Evolutionary conservation across 2,329 filamentous ascomycete species (phyloP), one percentile per base, ranked within the genome.

Genomic region (Ilyonectria destructans): DNA sequence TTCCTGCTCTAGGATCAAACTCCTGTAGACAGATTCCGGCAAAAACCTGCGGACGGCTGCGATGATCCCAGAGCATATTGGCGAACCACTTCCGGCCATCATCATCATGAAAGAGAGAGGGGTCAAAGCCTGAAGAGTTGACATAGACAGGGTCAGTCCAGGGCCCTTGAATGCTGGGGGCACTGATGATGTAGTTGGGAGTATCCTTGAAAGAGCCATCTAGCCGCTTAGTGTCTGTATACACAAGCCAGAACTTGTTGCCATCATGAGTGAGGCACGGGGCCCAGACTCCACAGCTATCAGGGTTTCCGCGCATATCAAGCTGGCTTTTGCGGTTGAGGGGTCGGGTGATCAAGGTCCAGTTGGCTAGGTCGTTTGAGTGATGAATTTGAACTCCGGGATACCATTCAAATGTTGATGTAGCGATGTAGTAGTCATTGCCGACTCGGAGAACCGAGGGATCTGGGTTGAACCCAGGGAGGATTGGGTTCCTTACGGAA

Each of bases 181-280:
- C 84, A 45, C 75, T 86, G 62, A 91, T 85, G 67, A 91, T 90
- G 75, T 91, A 91, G 74, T 91, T 91, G 70, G 86, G 89, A 1
- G 87, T 84, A 72, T 90, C 89, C 76, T 89, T 90, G 83, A 90
- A 91, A 2, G 86, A 88, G 17, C 89, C 90, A 71, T 91, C 90
- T 77, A 91, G 91, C 70, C 89, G 87, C 80, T 91, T 91, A 21
- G 91, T 89, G 72, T 91, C 88, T 1, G 89, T 90, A 77, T 90
- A 91, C 2, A 91, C 89, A 6, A 91, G 85, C 84, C 86, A 91
- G 79, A 90, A 91, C 62, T 80, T 85, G 2, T 85, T 81, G 52
- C 88, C 88, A 70, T 91, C 89, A 69, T 91, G 88, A 0, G 85
- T 88, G 21, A 92, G 82, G 73, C 89, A 91, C 0, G 90, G 90